Evolutionary conservation across 306 rosid species (phyloP), one percentile per base, ranked within the genome.

Genomic region (Fragaria nilgerrensis): DNA sequence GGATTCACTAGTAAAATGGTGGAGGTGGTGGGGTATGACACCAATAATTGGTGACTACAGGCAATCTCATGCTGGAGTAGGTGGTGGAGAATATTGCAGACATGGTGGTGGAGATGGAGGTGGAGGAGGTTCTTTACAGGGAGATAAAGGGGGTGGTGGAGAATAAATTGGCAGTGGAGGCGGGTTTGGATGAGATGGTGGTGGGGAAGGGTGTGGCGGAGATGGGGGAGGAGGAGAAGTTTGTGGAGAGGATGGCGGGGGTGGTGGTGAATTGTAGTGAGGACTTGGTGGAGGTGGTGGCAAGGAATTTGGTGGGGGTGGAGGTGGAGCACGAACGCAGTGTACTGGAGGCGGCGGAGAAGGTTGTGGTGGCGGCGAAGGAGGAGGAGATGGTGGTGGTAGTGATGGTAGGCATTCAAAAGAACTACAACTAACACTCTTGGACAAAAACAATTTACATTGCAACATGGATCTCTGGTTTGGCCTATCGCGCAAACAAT

Each of bases 401-500:
- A 64, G 73, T 6, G 75, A 61, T 0, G 87, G 59, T 75, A 58
- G 29, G 45, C 86, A 80, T 22, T 68, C 74, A 37, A 78, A 56
- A 73, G 75, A 72, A 50, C 76, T 52, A 11, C 83, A 83, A 61
- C 43, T 20, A 12, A 75, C 84, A n/a, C 73, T 73, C 20, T 27
- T 74, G 25, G 83, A 73, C 48, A 72, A 58, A 47, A 62, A 71
- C 11, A 80, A 34, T 47, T 62, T 67, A 62, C 89, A 83, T 72
- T 83, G 67, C 78, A 63, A 37, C 22, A 72, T 56, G n/a, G 85
- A 74, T 65, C 85, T 79, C 72, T 83, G 87, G 23, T 74, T 76
- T 44, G 82, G 45, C 82, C 75, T 82, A 19, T 77, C 58, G 37
- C 76, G 68, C 65, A 80, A 62, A 45, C 89, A 82, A 20, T 83